A percentile compares a stretch with the other conserved stretches of the same genome.
These are phyloP conservation scores for Tilletia caries DNA, from an alignment of 1,284 basidiomycete genomes.

Conservation along the genomic window DNA sequence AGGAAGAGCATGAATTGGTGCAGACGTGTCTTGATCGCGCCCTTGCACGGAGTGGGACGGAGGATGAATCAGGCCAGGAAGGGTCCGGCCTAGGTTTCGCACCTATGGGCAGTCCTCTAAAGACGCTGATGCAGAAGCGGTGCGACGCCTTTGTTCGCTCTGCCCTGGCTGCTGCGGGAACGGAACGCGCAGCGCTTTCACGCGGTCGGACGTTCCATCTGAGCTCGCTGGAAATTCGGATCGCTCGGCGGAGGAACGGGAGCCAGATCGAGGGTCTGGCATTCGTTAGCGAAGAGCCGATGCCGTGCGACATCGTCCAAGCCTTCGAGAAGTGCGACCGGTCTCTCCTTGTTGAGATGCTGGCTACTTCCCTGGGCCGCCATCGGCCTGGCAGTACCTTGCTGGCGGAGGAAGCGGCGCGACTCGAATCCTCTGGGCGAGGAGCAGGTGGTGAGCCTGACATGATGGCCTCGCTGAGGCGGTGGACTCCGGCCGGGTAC, in stretches of 20 bases:
- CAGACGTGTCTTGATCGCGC: not conserved
- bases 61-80: too few species aligned
- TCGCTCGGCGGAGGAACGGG: not conserved
- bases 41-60: not conserved
- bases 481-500: too few species aligned
- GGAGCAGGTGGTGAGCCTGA: too few species aligned
- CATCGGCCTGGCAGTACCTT: not conserved
- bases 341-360: not conserved
- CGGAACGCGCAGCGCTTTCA: not conserved
- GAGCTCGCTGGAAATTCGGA: not conserved
- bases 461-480: too few species aligned
- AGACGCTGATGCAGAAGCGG: not conserved
- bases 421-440: too few species aligned
- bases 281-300: not conserved
- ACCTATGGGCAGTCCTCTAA: not conserved
- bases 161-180: not conserved
- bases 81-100: not conserved
- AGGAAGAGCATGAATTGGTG: not conserved
- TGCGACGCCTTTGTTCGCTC: not conserved
- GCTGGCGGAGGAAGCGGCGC: not conserved
- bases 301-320: not conserved
- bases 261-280: not conserved
- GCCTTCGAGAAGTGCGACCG: not conserved
- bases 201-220: not conserved
- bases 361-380: not conserved